Base-by-base conservation (phyloP, 805 yeast genomes). In the Suhomyces sp. region DNA sequence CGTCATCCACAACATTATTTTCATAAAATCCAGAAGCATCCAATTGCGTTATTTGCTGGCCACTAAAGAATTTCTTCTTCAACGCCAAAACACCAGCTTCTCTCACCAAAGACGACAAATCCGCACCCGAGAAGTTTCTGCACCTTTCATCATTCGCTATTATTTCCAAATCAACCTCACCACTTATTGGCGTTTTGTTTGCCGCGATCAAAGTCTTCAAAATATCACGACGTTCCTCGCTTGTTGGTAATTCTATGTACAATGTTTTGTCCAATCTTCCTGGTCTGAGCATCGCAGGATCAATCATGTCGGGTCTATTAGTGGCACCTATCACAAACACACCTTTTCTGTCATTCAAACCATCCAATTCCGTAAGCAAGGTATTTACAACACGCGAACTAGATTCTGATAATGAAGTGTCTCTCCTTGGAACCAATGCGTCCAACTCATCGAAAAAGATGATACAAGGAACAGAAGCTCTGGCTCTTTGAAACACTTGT, bases 221-320 rank as follows among this genome's bases (percentile, higher is more conserved):
- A 53, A 93, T 94, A 57, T 92, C 97, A 3, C 79, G 71, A 56
- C 97, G 78, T 66, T 94, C 99, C 2, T 73, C 77, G 0, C 83
- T 81, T 6, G 82, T 81, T 3, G 99, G 99, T 48, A 93, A 77
- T 65, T 93, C 97, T 24, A 93, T 93, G 68, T 86, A 93, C 44
- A 93, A 73, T 2, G 97, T 89, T 69, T 93, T 94, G 65, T 94
- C 98, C 61, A 93, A 77, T 68, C 99, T 82, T 5, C 98, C 99
- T 0, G 98, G 98, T 65, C 99, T 82, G 44, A 94, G 72, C 98
- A 93, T 94, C 0, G 99, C 99, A 3, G 97, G 91, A 69, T 93
- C 99, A 57, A 93, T 94, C 89, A 93, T 93, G 66, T 93, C 99
- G 0, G 98, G 98, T 66, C 99, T 81, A 62, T 93, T 93, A 0